Conservation (phyloP, 345 rosid species). For the Salix dunnii region DNA sequence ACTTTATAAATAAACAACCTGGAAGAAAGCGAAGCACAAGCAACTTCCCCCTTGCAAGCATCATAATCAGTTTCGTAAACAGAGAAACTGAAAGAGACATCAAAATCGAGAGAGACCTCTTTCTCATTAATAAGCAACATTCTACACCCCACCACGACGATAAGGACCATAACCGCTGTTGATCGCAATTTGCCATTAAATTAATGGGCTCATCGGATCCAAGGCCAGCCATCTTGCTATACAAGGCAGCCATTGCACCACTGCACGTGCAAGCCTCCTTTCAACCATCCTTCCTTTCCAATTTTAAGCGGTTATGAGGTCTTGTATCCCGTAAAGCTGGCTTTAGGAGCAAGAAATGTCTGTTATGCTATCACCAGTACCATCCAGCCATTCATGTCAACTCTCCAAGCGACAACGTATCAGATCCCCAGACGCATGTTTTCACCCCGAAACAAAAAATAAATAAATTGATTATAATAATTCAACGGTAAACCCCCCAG, state of each 20-base stretch:
- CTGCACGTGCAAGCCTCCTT: conserved; percentile 25
- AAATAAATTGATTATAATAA: neutral
- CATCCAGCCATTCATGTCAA: conserved; percentile 7
- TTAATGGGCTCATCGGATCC: conserved; percentile 35
- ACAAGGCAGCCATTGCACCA: conserved; percentile 2
- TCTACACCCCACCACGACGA: conserved; percentile 11
- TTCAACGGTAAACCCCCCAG: neutral
- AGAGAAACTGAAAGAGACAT: conserved; percentile 4
- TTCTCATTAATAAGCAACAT: conserved; percentile 31
- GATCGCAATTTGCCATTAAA: neutral
- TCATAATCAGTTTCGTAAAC: conserved; percentile 14
- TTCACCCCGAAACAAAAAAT: neutral
- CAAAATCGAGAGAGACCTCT: conserved; percentile 25
- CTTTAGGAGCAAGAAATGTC: neutral
- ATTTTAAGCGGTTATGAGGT: neutral
- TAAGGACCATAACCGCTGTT: neutral
- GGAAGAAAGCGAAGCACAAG: neutral
- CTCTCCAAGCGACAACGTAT: conserved; percentile 9
- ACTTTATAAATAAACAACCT: neutral
- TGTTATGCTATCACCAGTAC: conserved; percentile 5
- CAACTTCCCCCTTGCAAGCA: conserved; percentile 5
- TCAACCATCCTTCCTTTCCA: neutral
- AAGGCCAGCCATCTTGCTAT: conserved; percentile 13
- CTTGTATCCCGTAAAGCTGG: neutral
- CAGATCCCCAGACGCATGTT: conserved; percentile 13